Evolutionary conservation across 176 grass and related monocot species (phyloP), one percentile per base, ranked within the genome.

Genomic region (Oryza meyeriana): DNA sequence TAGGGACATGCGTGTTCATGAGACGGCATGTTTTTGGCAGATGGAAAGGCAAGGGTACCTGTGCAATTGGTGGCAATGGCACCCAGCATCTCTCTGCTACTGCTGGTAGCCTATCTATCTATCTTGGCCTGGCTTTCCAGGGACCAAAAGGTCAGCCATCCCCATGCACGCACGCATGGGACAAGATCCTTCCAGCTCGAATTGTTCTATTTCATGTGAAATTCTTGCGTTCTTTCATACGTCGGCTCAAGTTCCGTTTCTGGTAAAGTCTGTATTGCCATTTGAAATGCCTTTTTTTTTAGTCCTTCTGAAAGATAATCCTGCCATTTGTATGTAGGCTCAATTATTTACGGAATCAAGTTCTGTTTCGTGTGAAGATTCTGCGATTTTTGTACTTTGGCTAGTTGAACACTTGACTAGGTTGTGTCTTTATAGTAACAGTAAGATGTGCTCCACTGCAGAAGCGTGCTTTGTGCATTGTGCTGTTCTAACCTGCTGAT

Each of bases 51-150:
- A 31, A 16, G 36, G 44, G 3, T 47, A 47, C 34, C 1, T 69
- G 33, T 6, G 66, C 66, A 28, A 45, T n/a, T n/a, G n/a, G 24
- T 72, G 68, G 68, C 38, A 42, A 44, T 8, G 62, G 24, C 26
- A 30, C 39, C 39, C 4, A 29, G 28, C 40, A 5, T 61, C 35
- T 62, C 11, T 41, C 26, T 16, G 52, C 66, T 83, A 26, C 38
- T 39, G 28, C 41, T 39, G 22, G 52, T 22, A 59, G 55, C 55
- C 47, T 58, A 59, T 57, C 52, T 39, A 39, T 39, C 38, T 39
- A 45, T 44, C 28, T 9, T 33, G 66, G 29, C 65, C 29, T 78
- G 74, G 29, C 75, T 85, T 79, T 79, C 39, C 75, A 71, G n/a
- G 36, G 39, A 64, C 66, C 65, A 71, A 67, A 85, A 48, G 74